These are phyloP conservation scores for Trichoderma sp. DNA, from an alignment of 2,329 filamentous ascomycete genomes.

Conservation along the genomic window DNA sequence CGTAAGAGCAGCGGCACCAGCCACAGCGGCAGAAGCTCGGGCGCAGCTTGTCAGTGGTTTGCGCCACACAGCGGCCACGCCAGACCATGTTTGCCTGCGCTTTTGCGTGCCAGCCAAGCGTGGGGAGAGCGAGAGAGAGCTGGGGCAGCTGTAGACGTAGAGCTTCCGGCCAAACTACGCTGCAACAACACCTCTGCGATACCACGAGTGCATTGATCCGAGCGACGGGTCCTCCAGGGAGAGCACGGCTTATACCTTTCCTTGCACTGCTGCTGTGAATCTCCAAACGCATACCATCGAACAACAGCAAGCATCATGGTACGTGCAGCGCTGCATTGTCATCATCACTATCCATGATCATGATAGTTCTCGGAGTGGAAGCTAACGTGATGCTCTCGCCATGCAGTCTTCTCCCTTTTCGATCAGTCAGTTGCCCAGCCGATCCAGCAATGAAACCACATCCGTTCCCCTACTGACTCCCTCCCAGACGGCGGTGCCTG, in stretches of 20 bases:
- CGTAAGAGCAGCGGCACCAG: slow-evolving; percentile 19
- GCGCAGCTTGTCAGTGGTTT: slow-evolving; percentile 15
- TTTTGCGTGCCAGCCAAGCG: not conserved
- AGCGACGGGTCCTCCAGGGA: not conserved
- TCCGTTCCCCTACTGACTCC: slow-evolving; percentile 18
- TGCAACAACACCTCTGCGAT: not conserved
- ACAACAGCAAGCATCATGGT: slow-evolving; percentile 37
- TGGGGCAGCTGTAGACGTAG: slow-evolving; percentile 6
- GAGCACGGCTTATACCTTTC: not conserved
- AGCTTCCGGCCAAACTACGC: not conserved
- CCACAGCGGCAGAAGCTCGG: slow-evolving; percentile 27
- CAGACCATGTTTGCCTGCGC: slow-evolving; percentile 36
- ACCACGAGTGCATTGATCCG: slow-evolving; percentile 12
- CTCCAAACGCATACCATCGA: not conserved
- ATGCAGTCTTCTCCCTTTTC: slow-evolving; percentile 84
- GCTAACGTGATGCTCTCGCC: slow-evolving; percentile 38
- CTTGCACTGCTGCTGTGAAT: not conserved
- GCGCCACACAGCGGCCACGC: slow-evolving; percentile 32
- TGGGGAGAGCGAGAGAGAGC: not conserved
- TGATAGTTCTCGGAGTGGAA: not conserved
- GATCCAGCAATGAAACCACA: slow-evolving; percentile 26
- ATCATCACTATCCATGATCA: slow-evolving; percentile 22
- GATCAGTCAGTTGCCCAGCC: slow-evolving; percentile 70
- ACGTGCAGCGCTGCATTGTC: slow-evolving; percentile 16
- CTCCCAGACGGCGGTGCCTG: slow-evolving; percentile 77